phyloP scores from a whole-genome alignment of 805 yeast genomes.

The Kuraishia borneana region DNA sequence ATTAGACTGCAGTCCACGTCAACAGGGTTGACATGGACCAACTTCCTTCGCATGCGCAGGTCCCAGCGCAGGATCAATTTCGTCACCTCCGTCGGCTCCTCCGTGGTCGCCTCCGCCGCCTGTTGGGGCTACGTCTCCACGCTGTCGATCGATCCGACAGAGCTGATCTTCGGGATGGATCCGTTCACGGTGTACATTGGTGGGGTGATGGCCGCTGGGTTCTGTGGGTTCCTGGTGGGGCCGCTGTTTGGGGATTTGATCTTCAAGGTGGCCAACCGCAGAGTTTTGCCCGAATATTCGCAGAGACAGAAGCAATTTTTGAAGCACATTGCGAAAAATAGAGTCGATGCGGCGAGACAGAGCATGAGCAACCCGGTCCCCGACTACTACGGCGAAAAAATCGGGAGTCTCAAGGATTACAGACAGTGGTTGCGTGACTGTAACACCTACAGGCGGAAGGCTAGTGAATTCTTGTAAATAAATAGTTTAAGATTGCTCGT shows the following conservation, averaged over 20 bases:
- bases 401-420: constrained; percentile 75
- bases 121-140: constrained; percentile 75
- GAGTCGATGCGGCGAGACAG: constrained; percentile 90
- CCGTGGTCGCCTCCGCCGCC: constrained; percentile 48
- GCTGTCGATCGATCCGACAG: constrained; percentile 80
- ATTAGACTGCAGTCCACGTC: neutral
- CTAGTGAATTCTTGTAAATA: constrained; percentile 54
- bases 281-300: constrained; percentile 33
- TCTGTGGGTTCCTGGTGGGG: constrained; percentile 71
- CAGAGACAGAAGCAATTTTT: constrained; percentile 66
- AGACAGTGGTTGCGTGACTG: constrained; percentile 96
- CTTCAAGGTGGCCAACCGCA: constrained; percentile 45
- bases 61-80: constrained; percentile 63
- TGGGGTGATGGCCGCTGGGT: constrained; percentile 61
- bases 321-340: constrained; percentile 58
- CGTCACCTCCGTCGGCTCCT: constrained; percentile 57
- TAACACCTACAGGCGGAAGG: constrained; percentile 77
- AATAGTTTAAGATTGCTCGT: constrained; percentile 39
- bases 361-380: constrained; percentile 91
- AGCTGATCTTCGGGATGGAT: constrained; percentile 78
- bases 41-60: constrained; percentile 67
- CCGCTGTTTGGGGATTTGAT: constrained; percentile 67
- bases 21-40: constrained; percentile 53
- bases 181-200: constrained; percentile 75
- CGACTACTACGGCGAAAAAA: constrained; percentile 97